Evolutionary conservation across 768 basidiomycete species (phyloP).

Genomic region (Lenzites betulinus): DNA sequence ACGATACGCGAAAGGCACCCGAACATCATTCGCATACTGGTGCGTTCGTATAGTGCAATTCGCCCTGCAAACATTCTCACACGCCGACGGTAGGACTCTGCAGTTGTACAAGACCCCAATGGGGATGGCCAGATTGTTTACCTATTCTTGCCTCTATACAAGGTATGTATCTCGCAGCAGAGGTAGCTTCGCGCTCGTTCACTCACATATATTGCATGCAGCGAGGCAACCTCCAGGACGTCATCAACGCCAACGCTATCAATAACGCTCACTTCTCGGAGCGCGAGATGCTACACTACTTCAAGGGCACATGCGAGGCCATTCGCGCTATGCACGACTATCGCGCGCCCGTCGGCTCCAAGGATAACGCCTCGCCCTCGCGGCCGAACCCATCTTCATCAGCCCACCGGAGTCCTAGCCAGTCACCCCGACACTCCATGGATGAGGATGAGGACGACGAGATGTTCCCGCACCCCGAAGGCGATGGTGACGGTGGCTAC

Average conservation of each 20-base stretch:
- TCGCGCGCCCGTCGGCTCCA: slow-evolving; percentile 50
- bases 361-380: slow-evolving; percentile 20
- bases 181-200: background rate
- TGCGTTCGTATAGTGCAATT: slow-evolving; percentile 29
- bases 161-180: slow-evolving; percentile 45
- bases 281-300: slow-evolving; percentile 82
- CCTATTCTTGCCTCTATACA: slow-evolving; percentile 92
- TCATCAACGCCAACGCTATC: slow-evolving; percentile 83
- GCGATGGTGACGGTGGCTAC: slow-evolving; percentile 72
- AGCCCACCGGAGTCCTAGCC: slow-evolving; percentile 10
- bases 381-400: slow-evolving; percentile 26
- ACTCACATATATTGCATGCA: slow-evolving; percentile 30
- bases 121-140: slow-evolving; percentile 96
- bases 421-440: slow-evolving; percentile 23
- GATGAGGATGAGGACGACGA: slow-evolving; percentile 54
- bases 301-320: slow-evolving; percentile 93
- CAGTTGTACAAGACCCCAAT: slow-evolving; percentile 90
- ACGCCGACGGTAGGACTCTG: slow-evolving; percentile 66
- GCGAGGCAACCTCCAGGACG: slow-evolving; percentile 95
- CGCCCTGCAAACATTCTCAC: background rate
- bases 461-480: slow-evolving; percentile 74
- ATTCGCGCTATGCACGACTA: slow-evolving; percentile 94
- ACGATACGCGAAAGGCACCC: slow-evolving; percentile 62
- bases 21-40: slow-evolving; percentile 94
- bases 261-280: slow-evolving; percentile 86